Evolutionary conservation across 2,329 filamentous ascomycete species (phyloP).

Genomic region (Xylariaceae sp.): DNA sequence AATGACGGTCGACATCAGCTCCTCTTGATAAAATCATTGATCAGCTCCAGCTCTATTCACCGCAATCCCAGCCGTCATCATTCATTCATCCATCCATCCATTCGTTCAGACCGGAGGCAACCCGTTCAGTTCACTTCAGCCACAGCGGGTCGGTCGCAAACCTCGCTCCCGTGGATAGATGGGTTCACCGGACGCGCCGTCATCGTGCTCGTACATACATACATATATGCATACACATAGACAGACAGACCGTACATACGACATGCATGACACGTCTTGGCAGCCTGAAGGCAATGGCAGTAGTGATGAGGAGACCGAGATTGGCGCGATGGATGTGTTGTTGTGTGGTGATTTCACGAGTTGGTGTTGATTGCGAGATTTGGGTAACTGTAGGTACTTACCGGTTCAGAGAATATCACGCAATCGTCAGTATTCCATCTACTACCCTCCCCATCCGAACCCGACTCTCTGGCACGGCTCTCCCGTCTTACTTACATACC

Average conservation of each 20-base stretch:
- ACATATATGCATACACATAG: background rate
- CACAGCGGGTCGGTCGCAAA: background rate
- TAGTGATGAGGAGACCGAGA: background rate
- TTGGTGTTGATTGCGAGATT: too few species aligned
- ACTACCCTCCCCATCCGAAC: too few species aligned
- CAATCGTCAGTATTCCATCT: too few species aligned
- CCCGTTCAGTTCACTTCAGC: background rate
- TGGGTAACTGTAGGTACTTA: too few species aligned
- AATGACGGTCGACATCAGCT: background rate
- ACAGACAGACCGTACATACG: background rate
- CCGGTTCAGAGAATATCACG: too few species aligned
- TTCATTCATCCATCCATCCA: too few species aligned
- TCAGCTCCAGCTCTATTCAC: background rate
- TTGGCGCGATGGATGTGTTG: background rate
- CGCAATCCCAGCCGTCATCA: background rate
- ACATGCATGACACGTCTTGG: background rate
- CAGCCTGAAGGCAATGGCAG: background rate
- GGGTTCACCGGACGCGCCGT: background rate
- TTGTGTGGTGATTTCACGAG: too few species aligned
- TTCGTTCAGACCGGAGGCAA: background rate
- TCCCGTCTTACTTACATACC: too few species aligned
- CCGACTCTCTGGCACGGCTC: too few species aligned
- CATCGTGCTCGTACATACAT: background rate
- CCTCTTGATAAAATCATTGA: background rate
- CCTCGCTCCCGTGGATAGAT: background rate